Evolutionary conservation across 371 early-diverging fungal species (phyloP).

Genomic region (Apophysomyces sp.): DNA sequence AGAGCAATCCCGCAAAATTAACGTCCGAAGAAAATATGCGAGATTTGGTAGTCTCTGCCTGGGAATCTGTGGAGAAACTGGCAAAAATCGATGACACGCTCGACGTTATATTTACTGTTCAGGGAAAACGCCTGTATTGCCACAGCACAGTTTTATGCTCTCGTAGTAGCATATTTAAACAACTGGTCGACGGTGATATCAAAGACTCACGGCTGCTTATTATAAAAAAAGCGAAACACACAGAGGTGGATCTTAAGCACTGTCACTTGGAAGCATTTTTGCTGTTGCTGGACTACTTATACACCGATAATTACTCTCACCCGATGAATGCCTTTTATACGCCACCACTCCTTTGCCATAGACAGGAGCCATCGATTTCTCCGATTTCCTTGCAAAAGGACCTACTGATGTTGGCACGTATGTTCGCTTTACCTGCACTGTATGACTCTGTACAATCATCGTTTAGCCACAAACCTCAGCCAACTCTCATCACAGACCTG

Average conservation of each 20-base stretch:
- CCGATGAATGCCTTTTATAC: constrained; percentile 33
- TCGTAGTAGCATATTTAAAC: constrained; percentile 25
- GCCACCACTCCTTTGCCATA: constrained; percentile 12
- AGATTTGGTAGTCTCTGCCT: constrained; percentile 10
- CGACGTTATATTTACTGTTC: constrained; percentile 44
- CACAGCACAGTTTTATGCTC: constrained; percentile 34
- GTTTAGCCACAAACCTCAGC: constrained; percentile 23
- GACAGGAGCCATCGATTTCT: not conserved
- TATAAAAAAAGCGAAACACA: not conserved
- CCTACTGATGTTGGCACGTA: constrained; percentile 20
- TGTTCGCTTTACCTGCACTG: constrained; percentile 28
- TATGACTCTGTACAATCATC: constrained; percentile 24
- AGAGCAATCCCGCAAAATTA: not conserved
- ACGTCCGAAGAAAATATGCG: constrained; percentile 1
- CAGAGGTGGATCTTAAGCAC: constrained; percentile 15
- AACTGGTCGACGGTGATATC: not conserved
- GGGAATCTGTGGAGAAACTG: constrained; percentile 8
- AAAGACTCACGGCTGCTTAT: not conserved
- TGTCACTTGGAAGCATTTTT: constrained; percentile 22
- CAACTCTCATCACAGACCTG: constrained; percentile 14
- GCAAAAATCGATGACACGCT: constrained; percentile 16
- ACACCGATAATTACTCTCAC: constrained; percentile 31
- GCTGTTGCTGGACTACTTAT: constrained; percentile 37
- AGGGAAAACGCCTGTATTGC: constrained; percentile 40
- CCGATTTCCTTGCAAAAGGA: constrained; percentile 26